These are phyloP conservation scores for Trichomonas vaginalis DNA, from an alignment of 208 protist genomes.

Conservation along the genomic window DNA sequence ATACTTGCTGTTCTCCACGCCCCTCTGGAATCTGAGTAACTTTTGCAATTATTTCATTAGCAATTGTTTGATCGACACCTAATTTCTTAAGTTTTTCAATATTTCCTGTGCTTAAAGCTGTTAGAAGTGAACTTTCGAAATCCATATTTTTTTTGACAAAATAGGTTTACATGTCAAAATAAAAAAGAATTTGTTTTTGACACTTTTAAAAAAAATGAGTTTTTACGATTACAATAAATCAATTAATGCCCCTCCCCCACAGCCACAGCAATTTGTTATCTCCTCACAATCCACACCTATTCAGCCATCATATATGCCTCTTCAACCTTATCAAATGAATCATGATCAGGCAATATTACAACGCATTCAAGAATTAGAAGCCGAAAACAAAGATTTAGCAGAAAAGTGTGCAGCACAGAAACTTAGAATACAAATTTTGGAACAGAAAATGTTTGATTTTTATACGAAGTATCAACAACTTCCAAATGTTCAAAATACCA, in stretches of 20 bases:
- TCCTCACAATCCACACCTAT: background rate
- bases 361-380: background rate
- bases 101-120: no score
- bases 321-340: background rate
- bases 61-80: no score
- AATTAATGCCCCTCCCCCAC: no score
- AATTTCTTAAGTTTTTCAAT: no score
- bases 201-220: no score
- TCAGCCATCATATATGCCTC: background rate
- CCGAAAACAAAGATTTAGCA: background rate
- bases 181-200: no score
- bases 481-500: background rate
- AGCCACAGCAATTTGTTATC: background rate
- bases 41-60: no score
- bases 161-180: no score
- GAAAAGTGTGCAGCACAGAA: background rate
- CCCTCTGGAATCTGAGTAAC: no score
- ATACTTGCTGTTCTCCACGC: background rate
- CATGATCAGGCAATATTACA: background rate
- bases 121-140: no score
- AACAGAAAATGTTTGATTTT: background rate
- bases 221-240: no score
- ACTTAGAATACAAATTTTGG: background rate
- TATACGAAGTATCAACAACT: background rate
- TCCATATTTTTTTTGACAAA: no score